Base-by-base conservation (phyloP, 306 rosid genomes). In the Bauhinia variegata region DNA sequence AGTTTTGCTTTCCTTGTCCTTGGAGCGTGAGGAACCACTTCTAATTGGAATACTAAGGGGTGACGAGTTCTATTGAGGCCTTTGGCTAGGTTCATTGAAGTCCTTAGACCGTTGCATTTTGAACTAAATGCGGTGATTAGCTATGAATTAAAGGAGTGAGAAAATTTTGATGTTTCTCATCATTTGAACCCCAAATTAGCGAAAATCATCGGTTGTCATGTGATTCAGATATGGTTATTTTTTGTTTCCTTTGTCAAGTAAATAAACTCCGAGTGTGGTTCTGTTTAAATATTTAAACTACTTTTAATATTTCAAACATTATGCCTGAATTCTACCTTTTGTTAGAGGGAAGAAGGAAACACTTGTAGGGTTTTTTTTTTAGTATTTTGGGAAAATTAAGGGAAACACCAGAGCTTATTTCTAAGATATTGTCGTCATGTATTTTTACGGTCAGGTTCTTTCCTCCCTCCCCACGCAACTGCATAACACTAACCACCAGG, bases 71-170 rank as follows among this genome's bases (percentile, higher is more conserved):
- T 38, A 37, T 65, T 34, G 7, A 19, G 39, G 15, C 23, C 42
- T 61, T 18, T 33, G n/a, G n/a, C n/a, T n/a, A n/a, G n/a, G 13
- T 28, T 53, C 15, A 3, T 37, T 33, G 8, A 49, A 18, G 9
- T 51, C 34, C 5, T 32, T n/a, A 28, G 13, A 4, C 51, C 11
- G 7, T 44, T 50, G 10, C 14, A 51, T 38, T 0, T 51, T 36
- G 11, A 38, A 37, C 51, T 39, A 8, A 15, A 4, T 66, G 34
- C 19, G 3, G 37, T 51, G 14, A n/a, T 51, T 66, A 19, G 11
- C 37, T 38, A 13, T n/a, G 38, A 48, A n/a, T 70, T 11, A 13
- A 48, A 34, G 41, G 19, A 60, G 75, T 52, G 16, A 11, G 30
- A 23, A 49, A 55, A 2, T n/a, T 54, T 43, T 32, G 44, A 46